phyloP scores from a whole-genome alignment of 139 green algal genomes.

The Gonium pectorale region DNA sequence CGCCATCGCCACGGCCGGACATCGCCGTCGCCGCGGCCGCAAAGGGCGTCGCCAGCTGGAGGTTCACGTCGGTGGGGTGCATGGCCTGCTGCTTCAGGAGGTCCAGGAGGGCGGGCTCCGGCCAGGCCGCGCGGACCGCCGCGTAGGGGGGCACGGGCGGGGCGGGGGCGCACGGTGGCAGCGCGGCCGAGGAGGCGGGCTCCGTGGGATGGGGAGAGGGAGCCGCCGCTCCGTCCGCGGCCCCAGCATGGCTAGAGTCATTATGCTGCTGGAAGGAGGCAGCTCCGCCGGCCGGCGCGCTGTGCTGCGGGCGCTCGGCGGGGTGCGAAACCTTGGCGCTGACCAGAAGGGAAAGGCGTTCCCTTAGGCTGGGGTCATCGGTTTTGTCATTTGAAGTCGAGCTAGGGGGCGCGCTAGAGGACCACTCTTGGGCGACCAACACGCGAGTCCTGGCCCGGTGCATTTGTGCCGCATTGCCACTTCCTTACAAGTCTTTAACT shows the following conservation, averaged over 20 bases:
- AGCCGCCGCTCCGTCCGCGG: background rate
- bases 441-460: constrained; percentile 10
- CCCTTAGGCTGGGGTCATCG: no score
- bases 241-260: background rate
- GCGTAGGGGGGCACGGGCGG: constrained; percentile 19
- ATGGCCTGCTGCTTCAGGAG: constrained; percentile 39
- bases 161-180: background rate
- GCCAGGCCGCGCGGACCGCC: constrained; percentile 25
- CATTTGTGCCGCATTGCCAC: no score
- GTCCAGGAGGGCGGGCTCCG: constrained; percentile 10
- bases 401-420: no score
- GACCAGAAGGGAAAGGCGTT: constrained; percentile 31
- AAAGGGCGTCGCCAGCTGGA: no score
- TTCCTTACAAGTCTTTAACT: no score
- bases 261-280: background rate
- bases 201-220: constrained; percentile 19
- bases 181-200: background rate
- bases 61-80: constrained; percentile 26
- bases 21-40: no score
- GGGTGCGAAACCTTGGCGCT: background rate
- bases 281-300: background rate
- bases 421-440: constrained; percentile 29
- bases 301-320: constrained; percentile 1
- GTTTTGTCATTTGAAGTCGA: no score
- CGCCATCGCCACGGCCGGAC: no score